Evolutionary conservation across 805 yeast genomes (phyloP).

Genomic region (Cyberlindnera petersonii): DNA sequence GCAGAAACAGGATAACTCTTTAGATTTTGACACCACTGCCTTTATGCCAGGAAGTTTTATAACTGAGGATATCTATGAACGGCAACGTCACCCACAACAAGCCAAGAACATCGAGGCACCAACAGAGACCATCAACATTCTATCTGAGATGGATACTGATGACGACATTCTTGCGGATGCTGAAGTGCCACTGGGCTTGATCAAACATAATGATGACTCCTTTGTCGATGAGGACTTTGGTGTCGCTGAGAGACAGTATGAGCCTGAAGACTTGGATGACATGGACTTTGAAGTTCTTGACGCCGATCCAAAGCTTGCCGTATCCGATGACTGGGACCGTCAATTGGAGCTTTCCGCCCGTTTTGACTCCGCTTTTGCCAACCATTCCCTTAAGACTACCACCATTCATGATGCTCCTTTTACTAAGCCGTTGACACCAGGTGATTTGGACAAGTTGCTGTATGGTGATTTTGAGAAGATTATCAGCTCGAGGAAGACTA

Average conservation of each 20-base stretch:
- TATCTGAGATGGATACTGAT: conserved; percentile 15
- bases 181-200: conserved; percentile 8
- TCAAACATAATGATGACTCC: conserved; percentile 19
- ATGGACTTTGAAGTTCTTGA: conserved; percentile 43
- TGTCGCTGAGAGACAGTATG: conserved; percentile 62
- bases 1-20: conserved; percentile 24
- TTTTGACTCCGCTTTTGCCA: conserved; percentile 22
- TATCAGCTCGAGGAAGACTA: conserved; percentile 27
- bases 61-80: conserved; percentile 14
- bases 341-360: conserved; percentile 52
- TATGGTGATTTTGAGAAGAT: conserved; percentile 43
- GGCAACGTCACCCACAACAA: conserved; percentile 4
- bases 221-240: conserved; percentile 20
- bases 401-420: conserved; percentile 25
- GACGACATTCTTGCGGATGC: conserved; percentile 11
- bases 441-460: conserved; percentile 43
- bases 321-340: conserved; percentile 58
- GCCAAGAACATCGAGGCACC: conserved; percentile 6
- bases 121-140: conserved; percentile 11
- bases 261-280: conserved; percentile 53
- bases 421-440: conserved; percentile 25
- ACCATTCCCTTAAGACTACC: conserved; percentile 16
- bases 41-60: conserved; percentile 29
- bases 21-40: conserved; percentile 22
- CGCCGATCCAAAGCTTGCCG: conserved; percentile 43